Evolutionary conservation across 2,329 filamentous ascomycete species (phyloP), one percentile per base, ranked within the genome.

Genomic region (Periconia macrospinosa): DNA sequence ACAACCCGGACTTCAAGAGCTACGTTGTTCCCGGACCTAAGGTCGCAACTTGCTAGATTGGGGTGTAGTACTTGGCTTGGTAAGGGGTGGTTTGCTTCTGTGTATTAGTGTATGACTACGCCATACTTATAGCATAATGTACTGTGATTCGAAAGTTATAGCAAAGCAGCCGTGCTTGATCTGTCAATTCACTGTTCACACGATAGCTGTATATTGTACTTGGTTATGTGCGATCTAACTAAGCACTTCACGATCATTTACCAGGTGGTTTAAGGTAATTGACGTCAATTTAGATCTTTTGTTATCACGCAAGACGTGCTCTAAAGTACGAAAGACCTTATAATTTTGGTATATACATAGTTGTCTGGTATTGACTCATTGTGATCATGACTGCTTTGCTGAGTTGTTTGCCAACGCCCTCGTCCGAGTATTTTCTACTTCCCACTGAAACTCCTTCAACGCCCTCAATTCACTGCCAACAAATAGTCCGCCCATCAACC

Each of bases 371-470:
- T 27, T 27, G 23, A 27, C 23, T 27, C 23, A 5, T 27, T 27
- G 15, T 44, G 13, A 30, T 33, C 15, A 33, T 30, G 43, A 9
- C n/a, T 35, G 33, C n/a, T 48, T 59, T 42, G 30, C 48, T 23
- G 27, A 49, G 17, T 41, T 27, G 3, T 27, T 53, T 18, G 52
- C 61, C 47, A 70, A 46, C 8, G 69, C 70, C 47, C 67, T 61
- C 18, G 60, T 57, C 47, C 63, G 63, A 6, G 67, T 60, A 60
- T 68, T 73, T 35, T 55, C 60, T 10, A 97, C 87, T 74, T 99
- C 94, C 89, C 91, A 97, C 70, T 94, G 86, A 75, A 97, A 97
- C 77, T 99, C 94, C 65, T 86, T 87, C 50, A 99, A 77, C 3
- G 89, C 87, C 54, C 91, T 83, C 54, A 97, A 75, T 76, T 99